phyloP scores from a whole-genome alignment of 225 moss, liverwort and hornwort genomes.

The Rhytidiadelphus loreus region DNA sequence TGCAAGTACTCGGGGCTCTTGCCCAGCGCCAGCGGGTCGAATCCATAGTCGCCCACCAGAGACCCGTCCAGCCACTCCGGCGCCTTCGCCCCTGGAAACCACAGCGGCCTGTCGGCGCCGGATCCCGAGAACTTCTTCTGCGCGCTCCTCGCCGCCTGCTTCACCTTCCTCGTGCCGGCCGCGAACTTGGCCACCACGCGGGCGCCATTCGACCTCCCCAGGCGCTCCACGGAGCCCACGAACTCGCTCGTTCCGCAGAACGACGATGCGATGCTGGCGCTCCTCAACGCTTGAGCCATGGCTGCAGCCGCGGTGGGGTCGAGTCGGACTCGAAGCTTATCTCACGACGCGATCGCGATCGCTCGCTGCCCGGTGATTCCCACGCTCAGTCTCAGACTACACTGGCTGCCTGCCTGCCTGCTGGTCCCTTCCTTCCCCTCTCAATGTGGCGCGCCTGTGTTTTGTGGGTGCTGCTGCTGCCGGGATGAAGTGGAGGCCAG shows the following conservation, averaged over 20 bases:
- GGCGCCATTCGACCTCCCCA: slow-evolving; percentile 48
- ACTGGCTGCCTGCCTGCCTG: neutral
- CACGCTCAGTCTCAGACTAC: neutral
- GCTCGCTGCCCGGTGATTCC: neutral
- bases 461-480: neutral
- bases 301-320: neutral
- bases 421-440: neutral
- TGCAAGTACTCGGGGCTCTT: slow-evolving; percentile 98
- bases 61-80: slow-evolving; percentile 88
- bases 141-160: slow-evolving; percentile 14
- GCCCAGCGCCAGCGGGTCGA: slow-evolving; percentile 72
- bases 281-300: slow-evolving; percentile 46
- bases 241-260: slow-evolving; percentile 35
- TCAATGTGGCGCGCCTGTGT: neutral
- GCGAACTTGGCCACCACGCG: slow-evolving; percentile 36
- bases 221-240: slow-evolving; percentile 39
- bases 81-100: slow-evolving; percentile 90
- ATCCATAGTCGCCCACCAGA: slow-evolving; percentile 81
- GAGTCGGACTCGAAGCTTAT: neutral
- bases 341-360: neutral
- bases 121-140: slow-evolving; percentile 17
- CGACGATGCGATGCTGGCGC: slow-evolving; percentile 32
- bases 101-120: slow-evolving; percentile 53
- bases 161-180: slow-evolving; percentile 22
- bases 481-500: neutral